phyloP scores from a whole-genome alignment of 768 basidiomycete genomes.

The Lactarius hatsudake region DNA sequence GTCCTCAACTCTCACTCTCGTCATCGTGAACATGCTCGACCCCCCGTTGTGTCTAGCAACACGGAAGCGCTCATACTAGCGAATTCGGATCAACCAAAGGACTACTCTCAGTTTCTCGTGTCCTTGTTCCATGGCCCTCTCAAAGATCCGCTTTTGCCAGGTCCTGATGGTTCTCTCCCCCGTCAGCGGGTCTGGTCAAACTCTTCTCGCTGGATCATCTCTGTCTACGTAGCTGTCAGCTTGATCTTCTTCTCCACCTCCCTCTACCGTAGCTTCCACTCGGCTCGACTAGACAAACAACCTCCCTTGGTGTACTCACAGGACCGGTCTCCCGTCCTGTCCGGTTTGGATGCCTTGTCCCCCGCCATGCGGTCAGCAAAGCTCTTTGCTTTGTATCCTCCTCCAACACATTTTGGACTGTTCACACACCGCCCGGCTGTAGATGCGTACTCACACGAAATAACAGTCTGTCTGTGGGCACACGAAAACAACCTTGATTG shows the following conservation, averaged over 20 bases:
- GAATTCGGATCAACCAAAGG: background rate
- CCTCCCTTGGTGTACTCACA: background rate
- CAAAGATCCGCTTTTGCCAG: background rate
- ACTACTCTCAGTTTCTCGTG: background rate
- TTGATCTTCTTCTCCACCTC: constrained; percentile 24
- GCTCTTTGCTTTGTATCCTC: constrained; percentile 30
- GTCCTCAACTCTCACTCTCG: constrained; percentile 13
- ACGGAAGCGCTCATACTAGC: background rate
- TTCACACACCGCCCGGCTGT: constrained; percentile 24
- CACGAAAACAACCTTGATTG: constrained; percentile 37
- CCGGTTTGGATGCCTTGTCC: constrained; percentile 15
- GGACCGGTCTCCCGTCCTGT: background rate
- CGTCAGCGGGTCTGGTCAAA: constrained; percentile 11
- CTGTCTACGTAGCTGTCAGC: constrained; percentile 21
- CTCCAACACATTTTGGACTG: constrained; percentile 27
- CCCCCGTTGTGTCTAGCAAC: background rate
- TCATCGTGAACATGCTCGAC: constrained; percentile 8
- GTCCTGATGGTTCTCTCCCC: constrained; percentile 1
- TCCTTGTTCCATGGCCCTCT: background rate
- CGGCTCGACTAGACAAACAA: background rate
- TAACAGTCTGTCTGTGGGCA: constrained; percentile 54
- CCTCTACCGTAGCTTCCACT: constrained; percentile 14
- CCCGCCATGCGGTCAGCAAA: constrained; percentile 27
- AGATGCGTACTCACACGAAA: constrained; percentile 16
- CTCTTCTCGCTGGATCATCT: constrained; percentile 21